Evolutionary conservation across 345 rosid genomes (phyloP).

Genomic region (Diplotaxis tenuifolia): DNA sequence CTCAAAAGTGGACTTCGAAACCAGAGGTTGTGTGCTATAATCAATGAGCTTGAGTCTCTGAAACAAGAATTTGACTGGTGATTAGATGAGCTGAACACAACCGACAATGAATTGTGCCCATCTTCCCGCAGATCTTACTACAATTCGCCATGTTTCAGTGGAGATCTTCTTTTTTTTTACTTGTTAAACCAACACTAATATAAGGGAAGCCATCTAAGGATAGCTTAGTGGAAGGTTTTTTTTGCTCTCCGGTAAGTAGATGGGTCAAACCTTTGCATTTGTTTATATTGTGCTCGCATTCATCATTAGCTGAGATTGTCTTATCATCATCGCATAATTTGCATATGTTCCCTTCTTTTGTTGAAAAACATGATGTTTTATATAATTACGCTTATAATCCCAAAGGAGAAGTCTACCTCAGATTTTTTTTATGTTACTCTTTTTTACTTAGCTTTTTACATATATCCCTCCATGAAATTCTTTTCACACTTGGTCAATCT

Average conservation of each 20-base stretch:
- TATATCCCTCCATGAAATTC: background rate
- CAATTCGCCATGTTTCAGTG: background rate
- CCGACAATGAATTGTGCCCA: slow-evolving; percentile 22
- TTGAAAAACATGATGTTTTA: slow-evolving; percentile 93
- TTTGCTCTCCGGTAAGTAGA: slow-evolving; percentile 69
- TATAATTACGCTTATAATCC: slow-evolving; percentile 86
- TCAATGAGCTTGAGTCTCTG: slow-evolving; percentile 76
- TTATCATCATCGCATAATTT: slow-evolving; percentile 27
- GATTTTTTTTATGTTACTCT: slow-evolving; percentile 67
- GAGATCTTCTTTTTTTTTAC: background rate
- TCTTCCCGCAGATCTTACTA: background rate
- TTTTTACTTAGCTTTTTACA: background rate
- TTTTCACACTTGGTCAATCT: background rate
- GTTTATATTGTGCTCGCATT: background rate
- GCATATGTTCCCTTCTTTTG: no score
- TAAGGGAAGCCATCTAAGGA: no score
- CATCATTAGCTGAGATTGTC: background rate
- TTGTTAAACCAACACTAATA: slow-evolving; percentile 19
- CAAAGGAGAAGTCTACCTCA: slow-evolving; percentile 97
- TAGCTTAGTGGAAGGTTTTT: no score
- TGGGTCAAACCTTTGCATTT: background rate
- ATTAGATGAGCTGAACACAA: slow-evolving; percentile 53
- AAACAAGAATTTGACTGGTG: slow-evolving; percentile 64
- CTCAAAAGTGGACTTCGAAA: slow-evolving; percentile 2
- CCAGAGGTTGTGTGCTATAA: slow-evolving; percentile 65